Base-by-base conservation (phyloP, 805 yeast species). In the Wickerhamiella spandovensis region DNA sequence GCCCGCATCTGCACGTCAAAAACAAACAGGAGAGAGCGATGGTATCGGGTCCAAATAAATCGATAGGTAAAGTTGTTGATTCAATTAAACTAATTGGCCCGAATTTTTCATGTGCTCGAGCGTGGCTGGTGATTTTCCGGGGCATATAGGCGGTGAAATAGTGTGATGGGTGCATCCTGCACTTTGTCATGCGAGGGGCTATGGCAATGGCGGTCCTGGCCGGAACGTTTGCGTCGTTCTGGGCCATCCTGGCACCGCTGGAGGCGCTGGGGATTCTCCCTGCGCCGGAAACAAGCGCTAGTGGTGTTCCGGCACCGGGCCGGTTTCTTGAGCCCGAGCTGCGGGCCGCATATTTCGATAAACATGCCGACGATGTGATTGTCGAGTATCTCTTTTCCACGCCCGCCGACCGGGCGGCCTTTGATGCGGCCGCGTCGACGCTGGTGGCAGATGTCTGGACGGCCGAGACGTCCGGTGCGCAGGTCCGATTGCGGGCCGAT, bases 261-360 rank as follows among this genome's bases (percentile, higher is more conserved):
- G 20, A 35, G 20, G 39, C 39, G 39, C 39, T 35, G 9, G 39
- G 39, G 20, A 35, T 35, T 35, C 20, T 35, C 20, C 13, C 39
- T n/a, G 17, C 15, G 13, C 39, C 17, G 15, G 20, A 35, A 35
- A n/a, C 39, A 6, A n/a, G 10, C 6, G 18, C 18, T 17, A 20
- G 20, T 2, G 20, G 39, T 20, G 13, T 3, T 20, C 42, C 48
- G 52, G 46, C 48, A 54, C 23, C 56, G 58, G 41, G 62, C 63
- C 28, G 54, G 17, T 43, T 43, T 23, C n/a, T 15, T 17, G 45
- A 43, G 6, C 20, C 20, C 28, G 32, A 23, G 12, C 21, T 43
- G 20, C 28, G 24, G 45, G 23, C 45, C 28, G 20, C 45, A 5
- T 43, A 43, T 17, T 43, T 43, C 30, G 45, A 43, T 23, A 21